Base-by-base conservation (phyloP, 768 basidiomycete genomes). In the Cystobasidium tubakii region DNA sequence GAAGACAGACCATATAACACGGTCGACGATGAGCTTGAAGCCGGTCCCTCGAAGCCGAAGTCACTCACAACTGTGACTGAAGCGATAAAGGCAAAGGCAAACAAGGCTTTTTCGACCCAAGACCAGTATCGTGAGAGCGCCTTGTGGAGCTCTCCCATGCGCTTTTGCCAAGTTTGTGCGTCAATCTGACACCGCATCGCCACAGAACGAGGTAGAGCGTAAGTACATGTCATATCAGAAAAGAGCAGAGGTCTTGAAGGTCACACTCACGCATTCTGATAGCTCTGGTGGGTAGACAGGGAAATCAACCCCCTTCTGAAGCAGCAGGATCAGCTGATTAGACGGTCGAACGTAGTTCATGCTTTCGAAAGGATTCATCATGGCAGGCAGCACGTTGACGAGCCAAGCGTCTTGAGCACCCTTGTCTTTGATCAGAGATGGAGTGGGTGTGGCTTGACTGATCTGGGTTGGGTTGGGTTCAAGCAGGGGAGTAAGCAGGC, bases 71-170 rank as follows among this genome's bases (percentile, higher is more conserved):
- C 34, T 17, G 54, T 60, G 17, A 71, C 54, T 12, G 50, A 55
- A 55, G 44, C 44, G 29, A 60, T 42, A 54, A 71, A 71, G 13
- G 69, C 69, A 21, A 46, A 55, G 1, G 54, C 69, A 36, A 71
- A 71, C 1, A 71, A 34, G 21, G 69, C 69, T 46, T 71, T 71
- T 27, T 55, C 54, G 9, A 71, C 54, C 69, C 69, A 71, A 21
- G 50, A 60, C 69, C 69, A 71, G 69, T 71, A 71, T 21, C 50
- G 50, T 2, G 29, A 9, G 2, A 71, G 55, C 3, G 69, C 54
- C 6, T 29, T 36, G 13, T 62, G 15, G 9, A 71, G 69, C 4
- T 55, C 69, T 12, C 53, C 53, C 69, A 71, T 71, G 27, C 69
- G 69, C 9, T n/a, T 27, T 1, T 71, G 21, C 69, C 69, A 71